Conservation (phyloP, 352 stramenopile genomes). For the Phytophthora multivora region DNA sequence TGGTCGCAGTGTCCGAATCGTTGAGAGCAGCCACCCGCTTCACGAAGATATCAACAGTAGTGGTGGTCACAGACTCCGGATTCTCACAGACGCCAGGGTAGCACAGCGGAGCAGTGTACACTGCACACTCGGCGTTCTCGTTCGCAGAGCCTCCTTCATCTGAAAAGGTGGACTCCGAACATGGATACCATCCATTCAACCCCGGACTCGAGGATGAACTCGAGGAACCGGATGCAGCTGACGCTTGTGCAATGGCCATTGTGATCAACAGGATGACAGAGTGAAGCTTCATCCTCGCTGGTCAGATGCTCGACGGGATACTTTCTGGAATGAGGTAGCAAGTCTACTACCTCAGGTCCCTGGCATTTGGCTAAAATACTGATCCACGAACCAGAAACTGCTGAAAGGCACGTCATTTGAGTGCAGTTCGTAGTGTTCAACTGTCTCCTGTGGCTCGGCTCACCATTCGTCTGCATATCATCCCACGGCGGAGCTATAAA, state of each 20-base stretch:
- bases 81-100: constrained; percentile 24
- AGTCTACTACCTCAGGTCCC: no score
- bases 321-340: no score
- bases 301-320: no score
- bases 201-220: not conserved
- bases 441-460: no score
- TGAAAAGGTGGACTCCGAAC: constrained; percentile 23
- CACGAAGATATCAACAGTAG: constrained; percentile 35
- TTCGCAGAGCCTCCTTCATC: constrained; percentile 7
- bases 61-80: constrained; percentile 2
- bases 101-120: constrained; percentile 33
- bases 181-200: constrained; percentile 34
- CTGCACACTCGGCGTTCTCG: constrained; percentile 29
- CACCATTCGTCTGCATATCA: no score
- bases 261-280: not conserved
- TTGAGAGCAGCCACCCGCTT: constrained; percentile 32
- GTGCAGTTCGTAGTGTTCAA: no score
- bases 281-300: not conserved
- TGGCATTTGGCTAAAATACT: no score
- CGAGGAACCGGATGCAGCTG: not conserved
- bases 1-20: constrained; percentile 6
- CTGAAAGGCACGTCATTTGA: no score
- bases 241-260: not conserved
- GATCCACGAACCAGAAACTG: no score
- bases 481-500: no score